Evolutionary conservation across 352 stramenopile genomes (phyloP), one percentile per base, ranked within the genome.

Genomic region (Globisporangium cystogenes): DNA sequence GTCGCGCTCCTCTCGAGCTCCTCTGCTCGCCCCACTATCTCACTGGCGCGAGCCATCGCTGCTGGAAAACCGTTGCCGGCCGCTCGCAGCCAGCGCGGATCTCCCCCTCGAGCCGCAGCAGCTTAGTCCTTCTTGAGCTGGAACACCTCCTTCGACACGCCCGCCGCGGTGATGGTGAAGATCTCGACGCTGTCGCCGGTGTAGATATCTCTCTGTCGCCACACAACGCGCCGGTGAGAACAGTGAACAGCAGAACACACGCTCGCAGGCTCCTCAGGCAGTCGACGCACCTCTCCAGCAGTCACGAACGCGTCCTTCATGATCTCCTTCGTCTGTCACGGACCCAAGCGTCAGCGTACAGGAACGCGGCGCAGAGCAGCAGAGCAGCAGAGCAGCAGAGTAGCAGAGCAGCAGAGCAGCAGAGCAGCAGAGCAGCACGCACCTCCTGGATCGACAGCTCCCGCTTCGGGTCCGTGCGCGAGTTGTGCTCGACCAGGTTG

Each of bases 221-320:
- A 16, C 35, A 27, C 18, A 57, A 12, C 7, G 7, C 7, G 29
- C 29, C 29, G 12, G 29, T 35, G 29, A 35, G 29, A 35, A 8
- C 29, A 35, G 29, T 7, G 10, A 35, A 12, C 29, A 12, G 29
- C 29, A 35, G 27, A 4, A 31, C 27, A 31, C n/a, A n/a, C n/a
- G n/a, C n/a, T n/a, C n/a, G n/a, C n/a, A n/a, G n/a, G n/a, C n/a
- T n/a, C n/a, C n/a, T n/a, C n/a, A n/a, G n/a, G 8, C 27, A 31
- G 27, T 8, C 8, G 8, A 50, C 68, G 37, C 55, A 91, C 80
- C 67, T 99, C 96, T 65, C 95, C 96, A 57, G 96, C 96, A 37
- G 95, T 98, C 59, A 99, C 83, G 71, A 99, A 99, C 14, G 90
- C 90, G 67, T 99, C 96, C 83, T 99, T 99, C 62, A 99, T 95